Evolutionary conservation across 495 filamentous ascomycete genomes (phyloP).

Genomic region (Eremomyces bilateralis): DNA sequence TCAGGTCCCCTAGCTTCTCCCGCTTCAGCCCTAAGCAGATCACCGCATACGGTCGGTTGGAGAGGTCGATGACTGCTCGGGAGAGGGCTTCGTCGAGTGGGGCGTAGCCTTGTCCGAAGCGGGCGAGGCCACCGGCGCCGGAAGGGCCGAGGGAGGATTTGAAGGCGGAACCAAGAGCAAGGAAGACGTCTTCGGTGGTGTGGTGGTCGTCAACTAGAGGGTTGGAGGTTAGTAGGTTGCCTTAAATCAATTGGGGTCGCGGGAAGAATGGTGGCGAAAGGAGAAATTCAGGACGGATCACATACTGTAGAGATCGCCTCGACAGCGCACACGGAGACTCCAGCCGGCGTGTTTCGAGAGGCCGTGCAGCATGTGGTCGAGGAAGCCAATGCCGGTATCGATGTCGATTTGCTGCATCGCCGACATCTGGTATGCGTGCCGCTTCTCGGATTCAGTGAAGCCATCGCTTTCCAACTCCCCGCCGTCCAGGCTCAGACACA

Average conservation of each 20-base stretch:
- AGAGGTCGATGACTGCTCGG: constrained; percentile 84
- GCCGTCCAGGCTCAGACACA: constrained; percentile 83
- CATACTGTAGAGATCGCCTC: constrained; percentile 78
- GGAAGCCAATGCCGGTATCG: constrained; percentile 90
- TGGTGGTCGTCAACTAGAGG: constrained; percentile 87
- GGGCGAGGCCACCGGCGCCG: constrained; percentile 52
- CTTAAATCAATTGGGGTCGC: too few species aligned
- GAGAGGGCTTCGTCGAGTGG: constrained; percentile 91
- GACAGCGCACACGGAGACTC: constrained; percentile 60
- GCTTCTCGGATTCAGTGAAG: constrained; percentile 26
- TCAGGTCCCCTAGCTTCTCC: constrained; percentile 83
- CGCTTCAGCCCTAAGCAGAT: constrained; percentile 60
- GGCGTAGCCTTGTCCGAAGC: constrained; percentile 77
- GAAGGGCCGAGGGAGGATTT: constrained; percentile 50
- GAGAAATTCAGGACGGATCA: too few species aligned
- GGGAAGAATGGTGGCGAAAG: too few species aligned
- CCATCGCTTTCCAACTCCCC: constrained; percentile 42
- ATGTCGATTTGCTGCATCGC: constrained; percentile 66
- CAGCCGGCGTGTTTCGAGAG: constrained; percentile 88
- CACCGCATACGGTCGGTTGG: constrained; percentile 68
- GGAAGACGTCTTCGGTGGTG: constrained; percentile 86
- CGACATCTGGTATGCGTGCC: constrained; percentile 67
- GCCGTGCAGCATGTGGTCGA: constrained; percentile 97
- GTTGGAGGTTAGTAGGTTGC: too few species aligned
- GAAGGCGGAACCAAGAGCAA: constrained; percentile 76